These are phyloP conservation scores for Globisporangium uncinulatum DNA, from an alignment of 352 stramenopile species.

Conservation along the genomic window DNA sequence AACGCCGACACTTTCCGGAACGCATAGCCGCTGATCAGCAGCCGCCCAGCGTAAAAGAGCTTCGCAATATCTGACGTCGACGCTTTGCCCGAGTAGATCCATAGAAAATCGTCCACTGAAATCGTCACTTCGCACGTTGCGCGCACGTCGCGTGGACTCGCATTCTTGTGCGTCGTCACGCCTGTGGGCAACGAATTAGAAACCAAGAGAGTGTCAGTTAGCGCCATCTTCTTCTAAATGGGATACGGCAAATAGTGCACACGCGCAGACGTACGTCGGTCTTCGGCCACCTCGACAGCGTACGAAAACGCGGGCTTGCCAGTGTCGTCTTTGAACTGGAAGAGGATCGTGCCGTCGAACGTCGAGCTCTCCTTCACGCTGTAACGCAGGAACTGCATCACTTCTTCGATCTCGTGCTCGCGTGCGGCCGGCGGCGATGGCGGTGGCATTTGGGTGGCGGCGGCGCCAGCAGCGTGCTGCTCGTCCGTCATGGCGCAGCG, in stretches of 20 bases:
- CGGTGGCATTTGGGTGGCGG: neutral
- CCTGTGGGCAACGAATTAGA: slow-evolving; percentile 13
- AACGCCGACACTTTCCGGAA: slow-evolving; percentile 80
- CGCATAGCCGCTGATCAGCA: slow-evolving; percentile 75
- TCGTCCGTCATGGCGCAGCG: too few species aligned
- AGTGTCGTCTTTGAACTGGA: slow-evolving; percentile 66
- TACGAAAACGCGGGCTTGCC: slow-evolving; percentile 51
- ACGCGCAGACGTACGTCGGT: slow-evolving; percentile 18
- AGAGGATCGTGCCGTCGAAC: slow-evolving; percentile 79
- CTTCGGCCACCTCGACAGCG: slow-evolving; percentile 51
- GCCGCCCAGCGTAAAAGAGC: slow-evolving; percentile 74
- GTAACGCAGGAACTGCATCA: slow-evolving; percentile 85
- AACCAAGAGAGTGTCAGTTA: neutral
- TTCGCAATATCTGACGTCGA: slow-evolving; percentile 68
- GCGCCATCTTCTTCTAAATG: too few species aligned
- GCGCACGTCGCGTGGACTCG: slow-evolving; percentile 25
- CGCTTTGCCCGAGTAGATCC: slow-evolving; percentile 83
- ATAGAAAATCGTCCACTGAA: slow-evolving; percentile 84
- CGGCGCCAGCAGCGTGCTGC: too few species aligned
- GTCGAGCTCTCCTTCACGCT: slow-evolving; percentile 67
- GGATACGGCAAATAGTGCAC: too few species aligned
- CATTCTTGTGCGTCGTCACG: slow-evolving; percentile 60
- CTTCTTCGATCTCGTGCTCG: slow-evolving; percentile 78
- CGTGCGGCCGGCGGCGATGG: slow-evolving; percentile 7
- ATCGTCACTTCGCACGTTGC: slow-evolving; percentile 76